phyloP scores from a whole-genome alignment of 345 rosid species.

The Populus ilicifolia region DNA sequence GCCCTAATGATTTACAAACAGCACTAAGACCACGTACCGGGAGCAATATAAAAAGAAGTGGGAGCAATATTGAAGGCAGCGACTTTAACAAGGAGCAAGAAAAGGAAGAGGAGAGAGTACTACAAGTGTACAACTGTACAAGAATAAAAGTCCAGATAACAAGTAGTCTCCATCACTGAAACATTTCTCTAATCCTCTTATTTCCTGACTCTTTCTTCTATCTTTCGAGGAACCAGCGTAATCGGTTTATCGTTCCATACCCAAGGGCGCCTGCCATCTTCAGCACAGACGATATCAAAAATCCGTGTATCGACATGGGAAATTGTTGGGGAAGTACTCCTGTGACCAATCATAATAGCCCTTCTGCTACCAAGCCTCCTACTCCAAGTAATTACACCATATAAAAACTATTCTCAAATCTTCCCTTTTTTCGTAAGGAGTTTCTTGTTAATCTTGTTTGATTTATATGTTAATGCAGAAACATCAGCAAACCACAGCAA shows the following conservation, averaged over 20 bases:
- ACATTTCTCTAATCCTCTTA: too few species aligned
- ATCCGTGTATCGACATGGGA: conserved; percentile 5
- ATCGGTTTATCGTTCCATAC: background rate
- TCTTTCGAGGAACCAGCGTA: background rate
- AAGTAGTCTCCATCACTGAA: background rate
- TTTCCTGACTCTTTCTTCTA: background rate
- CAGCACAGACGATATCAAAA: background rate
- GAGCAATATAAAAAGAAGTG: background rate
- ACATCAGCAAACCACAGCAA: background rate
- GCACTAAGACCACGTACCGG: background rate
- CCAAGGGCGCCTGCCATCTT: background rate
- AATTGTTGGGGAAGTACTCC: conserved; percentile 8
- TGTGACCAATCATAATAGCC: background rate
- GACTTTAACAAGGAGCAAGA: background rate
- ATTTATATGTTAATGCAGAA: background rate
- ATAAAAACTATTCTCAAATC: background rate
- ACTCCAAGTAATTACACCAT: background rate
- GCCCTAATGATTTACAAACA: too few species aligned
- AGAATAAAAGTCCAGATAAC: background rate
- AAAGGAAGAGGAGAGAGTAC: background rate
- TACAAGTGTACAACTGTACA: too few species aligned
- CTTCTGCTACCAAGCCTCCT: background rate
- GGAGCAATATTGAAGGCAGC: background rate
- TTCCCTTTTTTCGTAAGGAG: background rate
- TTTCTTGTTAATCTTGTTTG: background rate